Conservation (phyloP, 2,329 filamentous ascomycete genomes). For the Pseudogymnoascus sp. region DNA sequence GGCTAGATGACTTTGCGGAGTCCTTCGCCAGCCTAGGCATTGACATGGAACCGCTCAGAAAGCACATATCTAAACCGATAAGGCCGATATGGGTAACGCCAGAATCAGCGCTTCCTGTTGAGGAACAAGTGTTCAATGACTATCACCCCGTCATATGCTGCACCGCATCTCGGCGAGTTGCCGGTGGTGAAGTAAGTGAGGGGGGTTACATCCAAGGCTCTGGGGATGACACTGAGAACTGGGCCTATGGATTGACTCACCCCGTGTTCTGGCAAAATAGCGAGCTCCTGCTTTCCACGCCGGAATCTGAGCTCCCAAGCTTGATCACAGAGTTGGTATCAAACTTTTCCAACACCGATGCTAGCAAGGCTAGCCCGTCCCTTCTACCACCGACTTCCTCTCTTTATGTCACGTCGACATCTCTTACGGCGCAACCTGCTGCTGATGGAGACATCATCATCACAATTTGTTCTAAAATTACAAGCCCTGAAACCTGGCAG, state of each 20-base stretch:
- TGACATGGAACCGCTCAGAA: conserved; percentile 49
- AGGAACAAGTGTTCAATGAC: conserved; percentile 40
- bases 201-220: conserved; percentile 87
- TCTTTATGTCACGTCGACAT: conserved; percentile 23
- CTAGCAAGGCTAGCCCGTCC: neutral
- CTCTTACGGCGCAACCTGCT: conserved; percentile 5
- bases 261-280: conserved; percentile 70
- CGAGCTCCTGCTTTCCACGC: conserved; percentile 49
- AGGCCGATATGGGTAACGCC: conserved; percentile 74
- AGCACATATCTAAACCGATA: conserved; percentile 61
- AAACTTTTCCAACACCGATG: neutral
- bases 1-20: conserved; percentile 38
- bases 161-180: conserved; percentile 69
- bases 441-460: conserved; percentile 26
- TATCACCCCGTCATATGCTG: conserved; percentile 74
- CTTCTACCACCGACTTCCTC: conserved; percentile 21
- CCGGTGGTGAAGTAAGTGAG: conserved; percentile 60
- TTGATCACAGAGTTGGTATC: conserved; percentile 42
- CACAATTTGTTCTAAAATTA: conserved; percentile 36
- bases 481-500: conserved; percentile 38
- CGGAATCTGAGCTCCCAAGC: conserved; percentile 56
- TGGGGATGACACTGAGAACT: conserved; percentile 90
- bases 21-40: conserved; percentile 52
- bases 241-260: conserved; percentile 75
- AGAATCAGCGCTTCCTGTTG: conserved; percentile 44